Evolutionary conservation across 768 basidiomycete species (phyloP).

Genomic region (Calocybe indica): DNA sequence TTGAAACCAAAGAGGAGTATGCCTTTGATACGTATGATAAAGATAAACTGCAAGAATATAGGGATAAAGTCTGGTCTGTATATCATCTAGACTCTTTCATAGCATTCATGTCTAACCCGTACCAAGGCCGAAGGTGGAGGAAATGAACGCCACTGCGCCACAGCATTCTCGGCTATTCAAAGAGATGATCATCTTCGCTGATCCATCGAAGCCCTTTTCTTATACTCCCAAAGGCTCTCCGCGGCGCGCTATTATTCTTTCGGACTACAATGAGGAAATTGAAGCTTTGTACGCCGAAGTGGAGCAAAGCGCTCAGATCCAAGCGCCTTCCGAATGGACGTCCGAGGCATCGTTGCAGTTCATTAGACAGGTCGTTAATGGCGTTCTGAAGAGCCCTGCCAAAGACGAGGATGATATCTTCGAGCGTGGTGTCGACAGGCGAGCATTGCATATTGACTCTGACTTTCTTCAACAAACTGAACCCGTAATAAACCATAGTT

Average conservation of each 20-base stretch:
- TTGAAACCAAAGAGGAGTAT: slow-evolving; percentile 18
- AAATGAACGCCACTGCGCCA: slow-evolving; percentile 35
- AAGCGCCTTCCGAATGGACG: slow-evolving; percentile 21
- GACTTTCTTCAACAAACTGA: neutral
- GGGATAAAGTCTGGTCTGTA: slow-evolving; percentile 19
- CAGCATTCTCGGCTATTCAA: slow-evolving; percentile 41
- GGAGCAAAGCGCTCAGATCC: slow-evolving; percentile 4
- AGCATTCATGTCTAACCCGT: neutral
- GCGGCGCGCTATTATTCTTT: slow-evolving; percentile 28
- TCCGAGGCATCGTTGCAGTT: slow-evolving; percentile 17
- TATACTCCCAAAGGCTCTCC: slow-evolving; percentile 37
- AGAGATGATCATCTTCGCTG: slow-evolving; percentile 40
- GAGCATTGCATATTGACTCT: slow-evolving; percentile 2
- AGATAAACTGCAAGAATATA: slow-evolving; percentile 11
- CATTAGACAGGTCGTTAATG: slow-evolving; percentile 23
- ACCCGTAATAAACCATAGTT: slow-evolving; percentile 10
- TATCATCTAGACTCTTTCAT: neutral
- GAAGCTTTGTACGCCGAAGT: slow-evolving; percentile 25
- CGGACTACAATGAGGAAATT: slow-evolving; percentile 35
- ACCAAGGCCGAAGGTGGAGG: slow-evolving; percentile 33
- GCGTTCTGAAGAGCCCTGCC: slow-evolving; percentile 17
- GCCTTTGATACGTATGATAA: slow-evolving; percentile 18
- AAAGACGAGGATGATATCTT: slow-evolving; percentile 29
- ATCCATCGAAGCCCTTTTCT: slow-evolving; percentile 33
- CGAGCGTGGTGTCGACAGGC: slow-evolving; percentile 31